A percentile compares a stretch with the other conserved stretches of the same genome.
Evolutionary conservation across 169 alveolate genomes (phyloP).

Genomic region (Cryptosporidium meleagridis): DNA sequence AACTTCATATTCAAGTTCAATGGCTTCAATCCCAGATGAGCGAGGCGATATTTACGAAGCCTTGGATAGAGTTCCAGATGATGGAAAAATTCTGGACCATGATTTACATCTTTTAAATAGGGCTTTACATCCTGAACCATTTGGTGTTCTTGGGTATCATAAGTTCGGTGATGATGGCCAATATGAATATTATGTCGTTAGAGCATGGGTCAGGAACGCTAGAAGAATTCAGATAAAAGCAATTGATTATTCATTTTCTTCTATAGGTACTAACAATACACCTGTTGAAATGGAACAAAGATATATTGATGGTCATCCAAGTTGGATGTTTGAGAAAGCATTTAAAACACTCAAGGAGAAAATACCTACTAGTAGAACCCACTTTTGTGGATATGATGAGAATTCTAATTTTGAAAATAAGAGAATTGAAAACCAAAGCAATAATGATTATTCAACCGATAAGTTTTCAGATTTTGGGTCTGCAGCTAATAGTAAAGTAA

Average conservation of each 20-base stretch:
- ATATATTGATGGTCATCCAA: conserved; percentile 12
- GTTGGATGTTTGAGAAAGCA: conserved; percentile 67
- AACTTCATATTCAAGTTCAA: conserved; percentile 67
- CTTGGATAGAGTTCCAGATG: conserved; percentile 57
- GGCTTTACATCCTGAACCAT: conserved; percentile 69
- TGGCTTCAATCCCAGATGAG: conserved; percentile 41
- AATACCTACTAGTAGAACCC: conserved; percentile 15
- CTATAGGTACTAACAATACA: conserved; percentile 26
- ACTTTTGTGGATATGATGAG: conserved; percentile 61
- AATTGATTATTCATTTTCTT: conserved; percentile 46
- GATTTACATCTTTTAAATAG: conserved; percentile 62
- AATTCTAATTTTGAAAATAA: background rate
- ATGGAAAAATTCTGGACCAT: conserved; percentile 59
- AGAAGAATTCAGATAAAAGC: conserved; percentile 44
- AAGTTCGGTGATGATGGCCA: conserved; percentile 61
- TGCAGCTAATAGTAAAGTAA: background rate
- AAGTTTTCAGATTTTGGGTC: background rate
- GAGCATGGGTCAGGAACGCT: conserved; percentile 72
- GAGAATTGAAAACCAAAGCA: background rate
- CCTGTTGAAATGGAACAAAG: conserved; percentile 73
- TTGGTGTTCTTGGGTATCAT: conserved; percentile 66
- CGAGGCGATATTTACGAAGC: conserved; percentile 51
- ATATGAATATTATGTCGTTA: conserved; percentile 59
- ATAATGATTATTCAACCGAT: background rate
- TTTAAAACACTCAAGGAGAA: conserved; percentile 41